Evolutionary conservation across 2,329 filamentous ascomycete species (phyloP).

Genomic region (Aspergillus thermomutatus): DNA sequence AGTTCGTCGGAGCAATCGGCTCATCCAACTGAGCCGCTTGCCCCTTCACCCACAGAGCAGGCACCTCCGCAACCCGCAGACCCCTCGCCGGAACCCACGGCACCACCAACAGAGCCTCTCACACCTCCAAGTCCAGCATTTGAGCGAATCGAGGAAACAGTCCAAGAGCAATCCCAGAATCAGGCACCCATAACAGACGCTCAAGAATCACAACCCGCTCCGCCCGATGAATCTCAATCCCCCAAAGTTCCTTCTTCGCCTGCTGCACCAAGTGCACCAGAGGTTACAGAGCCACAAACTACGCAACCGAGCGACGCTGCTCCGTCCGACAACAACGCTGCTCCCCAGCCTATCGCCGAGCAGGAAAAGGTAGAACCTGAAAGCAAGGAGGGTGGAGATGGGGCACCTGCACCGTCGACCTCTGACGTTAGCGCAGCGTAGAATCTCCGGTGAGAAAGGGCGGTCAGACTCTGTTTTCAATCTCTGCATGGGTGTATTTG

Average conservation of each 20-base stretch:
- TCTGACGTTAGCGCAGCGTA: background rate
- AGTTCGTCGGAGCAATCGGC: background rate
- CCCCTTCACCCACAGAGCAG: background rate
- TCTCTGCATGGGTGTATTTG: background rate
- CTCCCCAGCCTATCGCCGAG: background rate
- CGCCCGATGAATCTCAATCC: background rate
- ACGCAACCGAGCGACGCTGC: background rate
- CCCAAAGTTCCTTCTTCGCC: background rate
- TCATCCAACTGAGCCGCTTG: background rate
- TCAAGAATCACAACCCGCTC: constrained; percentile 1
- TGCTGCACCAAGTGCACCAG: background rate
- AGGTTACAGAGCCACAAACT: background rate
- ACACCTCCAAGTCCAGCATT: background rate
- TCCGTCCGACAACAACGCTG: background rate
- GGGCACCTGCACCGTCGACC: background rate
- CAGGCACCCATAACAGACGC: background rate
- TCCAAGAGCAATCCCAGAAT: background rate
- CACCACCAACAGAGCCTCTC: constrained; percentile 2
- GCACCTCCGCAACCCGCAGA: background rate
- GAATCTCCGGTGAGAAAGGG: background rate
- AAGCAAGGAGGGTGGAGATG: background rate
- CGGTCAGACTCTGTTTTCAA: background rate
- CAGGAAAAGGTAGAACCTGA: background rate
- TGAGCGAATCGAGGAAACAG: background rate
- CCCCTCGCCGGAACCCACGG: background rate